Evolutionary conservation across 345 rosid genomes (phyloP).

Genomic region (Capsella bursapastoris): DNA sequence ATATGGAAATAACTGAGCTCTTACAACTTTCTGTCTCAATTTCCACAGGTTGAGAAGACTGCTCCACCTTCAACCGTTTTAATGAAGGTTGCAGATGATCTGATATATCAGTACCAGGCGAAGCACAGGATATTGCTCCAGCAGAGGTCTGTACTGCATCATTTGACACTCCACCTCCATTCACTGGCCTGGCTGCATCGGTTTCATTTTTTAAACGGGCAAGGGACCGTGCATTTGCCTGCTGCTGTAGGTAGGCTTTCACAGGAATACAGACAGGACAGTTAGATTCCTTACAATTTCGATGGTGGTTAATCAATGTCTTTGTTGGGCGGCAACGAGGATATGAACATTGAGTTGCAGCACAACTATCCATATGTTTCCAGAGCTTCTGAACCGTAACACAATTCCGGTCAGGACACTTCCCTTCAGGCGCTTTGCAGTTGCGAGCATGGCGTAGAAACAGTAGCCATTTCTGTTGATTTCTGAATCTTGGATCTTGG

Average conservation of each 20-base stretch:
- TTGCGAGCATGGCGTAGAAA: conserved; percentile 86
- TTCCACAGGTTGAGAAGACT: conserved; percentile 55
- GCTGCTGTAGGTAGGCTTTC: conserved; percentile 63
- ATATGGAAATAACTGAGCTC: conserved; percentile 46
- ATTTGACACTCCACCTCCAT: conserved; percentile 56
- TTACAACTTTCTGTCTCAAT: conserved; percentile 57
- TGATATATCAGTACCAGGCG: conserved; percentile 51
- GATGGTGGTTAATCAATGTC: conserved; percentile 73
- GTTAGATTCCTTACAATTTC: conserved; percentile 63
- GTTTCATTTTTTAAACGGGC: conserved; percentile 53
- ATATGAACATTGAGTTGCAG: conserved; percentile 59
- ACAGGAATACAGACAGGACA: conserved; percentile 98
- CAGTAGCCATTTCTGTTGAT: conserved; percentile 91
- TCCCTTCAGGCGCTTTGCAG: conserved; percentile 89
- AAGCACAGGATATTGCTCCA: conserved; percentile 50
- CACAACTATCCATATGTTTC: conserved; percentile 84
- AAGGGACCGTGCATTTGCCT: conserved; percentile 53
- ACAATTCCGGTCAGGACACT: conserved; percentile 72
- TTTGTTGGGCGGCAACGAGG: conserved; percentile 85
- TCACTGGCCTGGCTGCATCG: conserved; percentile 44
- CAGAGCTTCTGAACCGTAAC: conserved; percentile 68
- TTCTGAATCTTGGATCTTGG: conserved; percentile 70
- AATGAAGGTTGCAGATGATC: conserved; percentile 73
- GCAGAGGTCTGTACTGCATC: conserved; percentile 54
- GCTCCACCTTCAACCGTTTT: conserved; percentile 89